These are phyloP conservation scores for Coffea eugenioides DNA, from an alignment of 257 asterid species.

Conservation along the genomic window DNA sequence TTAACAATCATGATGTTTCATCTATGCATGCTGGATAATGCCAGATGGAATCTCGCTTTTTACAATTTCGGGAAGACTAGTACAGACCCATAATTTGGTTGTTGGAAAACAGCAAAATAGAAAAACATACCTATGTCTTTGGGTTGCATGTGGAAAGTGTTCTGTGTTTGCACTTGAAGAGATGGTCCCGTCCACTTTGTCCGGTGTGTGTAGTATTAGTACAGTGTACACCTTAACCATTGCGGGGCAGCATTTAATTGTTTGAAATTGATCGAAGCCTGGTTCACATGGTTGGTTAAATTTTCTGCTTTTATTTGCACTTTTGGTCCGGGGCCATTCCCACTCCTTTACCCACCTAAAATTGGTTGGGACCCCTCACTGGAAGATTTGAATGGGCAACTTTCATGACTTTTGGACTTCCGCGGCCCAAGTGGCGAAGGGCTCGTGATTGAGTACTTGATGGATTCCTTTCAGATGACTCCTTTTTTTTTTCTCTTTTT, in stretches of 20 bases:
- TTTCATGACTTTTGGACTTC: background rate
- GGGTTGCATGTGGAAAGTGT: background rate
- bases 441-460: background rate
- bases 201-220: background rate
- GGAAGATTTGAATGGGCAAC: background rate
- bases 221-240: too few species aligned
- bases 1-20: background rate
- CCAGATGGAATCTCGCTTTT: background rate
- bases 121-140: background rate
- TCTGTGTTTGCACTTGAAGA: background rate
- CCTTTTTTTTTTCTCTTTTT: too few species aligned
- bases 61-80: background rate
- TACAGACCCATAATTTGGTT: background rate
- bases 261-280: background rate
- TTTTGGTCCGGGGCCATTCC: constrained; percentile 1
- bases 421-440: background rate
- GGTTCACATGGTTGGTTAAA: constrained; percentile 10
- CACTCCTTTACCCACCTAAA: background rate
- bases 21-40: background rate
- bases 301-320: background rate
- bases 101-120: background rate
- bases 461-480: background rate
- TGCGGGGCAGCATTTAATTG: background rate
- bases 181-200: background rate
- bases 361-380: constrained; percentile 4